A percentile compares a stretch with the other conserved stretches of the same genome.
phyloP scores from a whole-genome alignment of 495 filamentous ascomycete species.

The Daldinia vernicosa region DNA sequence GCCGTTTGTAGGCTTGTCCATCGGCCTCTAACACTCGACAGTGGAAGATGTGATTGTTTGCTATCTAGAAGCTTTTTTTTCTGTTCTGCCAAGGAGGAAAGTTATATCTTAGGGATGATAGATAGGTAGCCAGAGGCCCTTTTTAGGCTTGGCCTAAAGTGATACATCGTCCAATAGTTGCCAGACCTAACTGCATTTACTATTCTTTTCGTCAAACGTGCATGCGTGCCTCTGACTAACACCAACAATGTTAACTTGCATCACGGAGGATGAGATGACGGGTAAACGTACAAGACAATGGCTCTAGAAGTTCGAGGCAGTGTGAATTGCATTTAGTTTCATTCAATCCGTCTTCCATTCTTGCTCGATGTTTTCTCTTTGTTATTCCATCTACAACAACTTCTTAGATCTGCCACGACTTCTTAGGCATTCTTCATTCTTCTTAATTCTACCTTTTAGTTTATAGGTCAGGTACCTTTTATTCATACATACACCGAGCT shows the following conservation, averaged over 20 bases:
- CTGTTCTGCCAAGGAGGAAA: constrained; percentile 19
- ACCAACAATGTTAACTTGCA: constrained; percentile 12
- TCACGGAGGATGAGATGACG: constrained; percentile 4
- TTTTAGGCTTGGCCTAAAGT: constrained; percentile 1
- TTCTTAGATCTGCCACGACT: not conserved
- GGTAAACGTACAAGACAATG: not conserved
- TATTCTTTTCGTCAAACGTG: constrained; percentile 17
- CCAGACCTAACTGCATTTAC: not conserved
- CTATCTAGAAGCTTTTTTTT: constrained; percentile 5
- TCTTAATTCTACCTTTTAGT: not conserved
- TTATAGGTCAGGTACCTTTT: not conserved
- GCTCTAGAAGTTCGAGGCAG: constrained; percentile 8
- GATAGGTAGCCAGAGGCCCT: constrained; percentile 8
- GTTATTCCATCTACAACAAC: not conserved
- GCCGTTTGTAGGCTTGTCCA: constrained; percentile 12
- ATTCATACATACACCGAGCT: constrained; percentile 14
- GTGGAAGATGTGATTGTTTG: not conserved
- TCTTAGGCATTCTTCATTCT: not conserved
- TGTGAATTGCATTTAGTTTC: constrained; percentile 11
- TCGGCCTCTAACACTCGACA: constrained; percentile 12
- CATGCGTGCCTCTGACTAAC: constrained; percentile 8
- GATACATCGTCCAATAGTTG: constrained; percentile 22
- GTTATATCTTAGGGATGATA: constrained; percentile 7
- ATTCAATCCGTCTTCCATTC: not conserved
- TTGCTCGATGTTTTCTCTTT: not conserved